These are phyloP conservation scores for Coemansia furcata DNA, from an alignment of 192 early-diverging fungal genomes.

Conservation along the genomic window DNA sequence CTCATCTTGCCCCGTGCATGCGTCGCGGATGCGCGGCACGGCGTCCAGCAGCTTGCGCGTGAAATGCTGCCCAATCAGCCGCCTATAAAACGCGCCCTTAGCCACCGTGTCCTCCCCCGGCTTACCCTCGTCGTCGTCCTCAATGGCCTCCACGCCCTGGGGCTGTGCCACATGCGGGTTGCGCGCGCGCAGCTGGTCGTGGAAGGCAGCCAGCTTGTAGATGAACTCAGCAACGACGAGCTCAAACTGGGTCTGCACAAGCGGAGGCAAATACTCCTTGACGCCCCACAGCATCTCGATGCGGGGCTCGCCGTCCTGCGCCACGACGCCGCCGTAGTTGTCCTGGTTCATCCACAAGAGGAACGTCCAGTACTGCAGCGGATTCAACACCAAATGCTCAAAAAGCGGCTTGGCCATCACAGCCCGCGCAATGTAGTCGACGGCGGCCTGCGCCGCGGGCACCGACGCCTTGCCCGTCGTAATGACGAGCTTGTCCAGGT, in stretches of 20 bases:
- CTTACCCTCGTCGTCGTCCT: slow-evolving; percentile 8
- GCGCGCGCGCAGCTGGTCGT: slow-evolving; percentile 37
- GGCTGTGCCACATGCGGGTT: slow-evolving; percentile 22
- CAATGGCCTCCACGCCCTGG: slow-evolving; percentile 28
- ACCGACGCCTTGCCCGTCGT: slow-evolving; percentile 76
- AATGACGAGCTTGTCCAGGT: slow-evolving; percentile 77
- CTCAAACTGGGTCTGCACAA: slow-evolving; percentile 69
- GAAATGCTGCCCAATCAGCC: slow-evolving; percentile 57
- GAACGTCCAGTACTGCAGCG: slow-evolving; percentile 74
- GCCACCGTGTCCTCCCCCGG: not conserved
- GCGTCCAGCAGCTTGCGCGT: slow-evolving; percentile 64
- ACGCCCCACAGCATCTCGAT: slow-evolving; percentile 90
- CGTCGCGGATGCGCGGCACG: slow-evolving; percentile 61
- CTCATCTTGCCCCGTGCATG: slow-evolving; percentile 24
- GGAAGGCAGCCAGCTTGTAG: slow-evolving; percentile 57
- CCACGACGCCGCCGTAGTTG: slow-evolving; percentile 71
- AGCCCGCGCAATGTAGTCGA: slow-evolving; percentile 67
- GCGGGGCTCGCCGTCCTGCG: slow-evolving; percentile 29
- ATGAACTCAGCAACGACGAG: slow-evolving; percentile 71
- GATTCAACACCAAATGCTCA: slow-evolving; percentile 66
- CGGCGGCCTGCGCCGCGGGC: slow-evolving; percentile 69
- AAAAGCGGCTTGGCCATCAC: slow-evolving; percentile 74
- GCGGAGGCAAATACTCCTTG: slow-evolving; percentile 77
- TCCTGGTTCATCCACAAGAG: slow-evolving; percentile 90
- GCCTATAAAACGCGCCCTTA: slow-evolving; percentile 48